Percentiles rank a stretch among this genome's conserved stretches.
Evolutionary conservation across 2,329 filamentous ascomycete species (phyloP).

Genomic region (Coleophoma cylindrospora): DNA sequence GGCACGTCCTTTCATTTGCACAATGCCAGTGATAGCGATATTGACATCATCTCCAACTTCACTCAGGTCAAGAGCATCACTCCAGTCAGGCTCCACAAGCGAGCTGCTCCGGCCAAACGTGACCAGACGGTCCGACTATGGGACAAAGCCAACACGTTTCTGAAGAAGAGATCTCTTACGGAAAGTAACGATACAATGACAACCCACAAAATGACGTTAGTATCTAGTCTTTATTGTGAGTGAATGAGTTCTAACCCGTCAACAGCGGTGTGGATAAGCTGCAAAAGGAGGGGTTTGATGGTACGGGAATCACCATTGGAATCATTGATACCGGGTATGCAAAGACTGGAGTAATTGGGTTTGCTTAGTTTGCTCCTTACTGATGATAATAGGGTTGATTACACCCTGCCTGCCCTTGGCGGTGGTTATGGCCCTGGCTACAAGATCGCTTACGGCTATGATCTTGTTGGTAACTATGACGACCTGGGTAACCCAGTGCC

Average conservation of each 20-base stretch:
- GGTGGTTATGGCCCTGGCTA: constrained; percentile 3
- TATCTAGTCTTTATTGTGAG: background rate
- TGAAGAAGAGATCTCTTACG: too few species aligned
- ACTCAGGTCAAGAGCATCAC: too few species aligned
- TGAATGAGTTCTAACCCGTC: background rate
- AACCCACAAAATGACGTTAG: background rate
- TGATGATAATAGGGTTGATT: constrained; percentile 20
- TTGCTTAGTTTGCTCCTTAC: background rate
- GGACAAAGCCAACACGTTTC: too few species aligned
- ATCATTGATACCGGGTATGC: constrained; percentile 12
- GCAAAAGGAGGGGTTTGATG: constrained; percentile 34
- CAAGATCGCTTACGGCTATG: constrained; percentile 10
- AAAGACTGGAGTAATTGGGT: background rate
- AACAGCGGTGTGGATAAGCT: constrained; percentile 26
- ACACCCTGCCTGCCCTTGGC: constrained; percentile 3
- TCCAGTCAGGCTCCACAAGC: too few species aligned
- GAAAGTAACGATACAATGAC: background rate
- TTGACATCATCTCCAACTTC: too few species aligned
- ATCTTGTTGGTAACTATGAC: constrained; percentile 29
- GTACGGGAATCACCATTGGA: constrained; percentile 34
- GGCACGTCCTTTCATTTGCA: background rate
- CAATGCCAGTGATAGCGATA: background rate
- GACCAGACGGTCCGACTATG: too few species aligned
- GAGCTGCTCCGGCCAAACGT: too few species aligned
- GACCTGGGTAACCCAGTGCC: constrained; percentile 22